Base-by-base conservation (phyloP, 1,284 basidiomycete genomes). In the Phylloporus gajari region DNA sequence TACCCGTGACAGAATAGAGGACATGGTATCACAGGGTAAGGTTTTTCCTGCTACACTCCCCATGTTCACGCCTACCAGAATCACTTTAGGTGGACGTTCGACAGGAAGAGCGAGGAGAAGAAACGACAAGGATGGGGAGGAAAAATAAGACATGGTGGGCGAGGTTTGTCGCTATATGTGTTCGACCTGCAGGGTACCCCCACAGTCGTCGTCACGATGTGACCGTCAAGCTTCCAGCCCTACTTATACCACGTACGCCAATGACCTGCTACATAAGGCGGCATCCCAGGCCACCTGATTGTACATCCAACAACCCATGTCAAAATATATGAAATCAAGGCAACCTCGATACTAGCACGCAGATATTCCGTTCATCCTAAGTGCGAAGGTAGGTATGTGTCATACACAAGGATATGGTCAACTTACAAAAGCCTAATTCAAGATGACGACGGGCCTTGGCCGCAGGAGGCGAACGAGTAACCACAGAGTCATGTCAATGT, bases 181-280 rank as follows among this genome's bases (percentile, higher is more conserved):
- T 27, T 60, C 23, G 58, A 59, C 66, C 19, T 27, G 46, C 15
- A 23, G 13, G 60, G 67, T 68, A 68, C 67, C 59, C 59, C 61
- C 60, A 42, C 67, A 56, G 59, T 63, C 59, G 46, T 30, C 56
- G 9, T 58, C 35, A 60, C 32, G 21, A 38, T 21, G 21, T 38
- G 21, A 60, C 58, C 23, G 25, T 25, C 58, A 19, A 46, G 23
- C 23, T 35, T 35, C 35, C 35, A 35, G 35, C 8, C 35, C 35
- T 35, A 13, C 32, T 23, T 35, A 32, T 35, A 17, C 58, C 30
- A 35, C 21, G 21, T 8, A 19, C 46, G 46, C 17, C 46, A 48
- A n/a, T n/a, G n/a, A n/a, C n/a, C n/a, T n/a, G 46, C 21, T 48
- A 25, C 51, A 53, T 53, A 53, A 53, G 23, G 51, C 11, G 17